These are phyloP conservation scores for Neofusicoccum cordaticola DNA, from an alignment of 2,329 filamentous ascomycete species.

Conservation along the genomic window DNA sequence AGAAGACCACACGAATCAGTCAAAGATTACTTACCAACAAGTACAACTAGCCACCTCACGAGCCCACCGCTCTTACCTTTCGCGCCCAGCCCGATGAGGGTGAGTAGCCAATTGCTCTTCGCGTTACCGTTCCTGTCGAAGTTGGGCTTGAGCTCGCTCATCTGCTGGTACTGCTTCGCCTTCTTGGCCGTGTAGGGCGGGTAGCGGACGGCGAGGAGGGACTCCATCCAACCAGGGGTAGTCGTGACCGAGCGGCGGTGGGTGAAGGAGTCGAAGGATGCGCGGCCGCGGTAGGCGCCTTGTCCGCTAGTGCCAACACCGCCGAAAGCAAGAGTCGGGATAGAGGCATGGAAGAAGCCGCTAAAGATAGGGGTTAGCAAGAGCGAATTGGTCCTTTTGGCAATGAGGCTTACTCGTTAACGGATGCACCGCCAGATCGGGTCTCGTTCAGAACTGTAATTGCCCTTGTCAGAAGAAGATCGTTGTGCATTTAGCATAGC, in stretches of 20 bases:
- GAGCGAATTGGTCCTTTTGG: not conserved
- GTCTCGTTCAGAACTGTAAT: slow-evolving; percentile 44
- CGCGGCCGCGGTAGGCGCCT: slow-evolving; percentile 73
- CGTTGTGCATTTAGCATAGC: not conserved
- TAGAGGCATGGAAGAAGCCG: slow-evolving; percentile 66
- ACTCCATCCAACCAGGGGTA: slow-evolving; percentile 67
- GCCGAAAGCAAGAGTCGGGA: slow-evolving; percentile 74
- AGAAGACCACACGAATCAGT: not conserved
- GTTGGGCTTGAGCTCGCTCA: slow-evolving; percentile 54
- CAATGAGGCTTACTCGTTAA: slow-evolving; percentile 40
- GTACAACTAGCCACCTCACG: slow-evolving; percentile 1
- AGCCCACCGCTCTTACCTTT: slow-evolving; percentile 14
- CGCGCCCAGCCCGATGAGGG: slow-evolving; percentile 13
- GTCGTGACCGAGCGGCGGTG: slow-evolving; percentile 60
- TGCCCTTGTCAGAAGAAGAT: not conserved
- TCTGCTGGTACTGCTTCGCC: slow-evolving; percentile 49
- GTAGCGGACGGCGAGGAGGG: slow-evolving; percentile 64
- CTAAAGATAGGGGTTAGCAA: not conserved
- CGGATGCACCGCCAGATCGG: slow-evolving; percentile 50
- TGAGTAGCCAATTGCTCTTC: slow-evolving; percentile 30
- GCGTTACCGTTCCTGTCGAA: slow-evolving; percentile 57
- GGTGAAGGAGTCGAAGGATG: slow-evolving; percentile 68
- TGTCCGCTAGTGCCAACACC: slow-evolving; percentile 77
- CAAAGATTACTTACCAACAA: slow-evolving; percentile 14
- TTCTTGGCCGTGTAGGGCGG: slow-evolving; percentile 59